Conservation (phyloP, 176 grass and related monocot genomes). For the Metroxylon sagu region DNA sequence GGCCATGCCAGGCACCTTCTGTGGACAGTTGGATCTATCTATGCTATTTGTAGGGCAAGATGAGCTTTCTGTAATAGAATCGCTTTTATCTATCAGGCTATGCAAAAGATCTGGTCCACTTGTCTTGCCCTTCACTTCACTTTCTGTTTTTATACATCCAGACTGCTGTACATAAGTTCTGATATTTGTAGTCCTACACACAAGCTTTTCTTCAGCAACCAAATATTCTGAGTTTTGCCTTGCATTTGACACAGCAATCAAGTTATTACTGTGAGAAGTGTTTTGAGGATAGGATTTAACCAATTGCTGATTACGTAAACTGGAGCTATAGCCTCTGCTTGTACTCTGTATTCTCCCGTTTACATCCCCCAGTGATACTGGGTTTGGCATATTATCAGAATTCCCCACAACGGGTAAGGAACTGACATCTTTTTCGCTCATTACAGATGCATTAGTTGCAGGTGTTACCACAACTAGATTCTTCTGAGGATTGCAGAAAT, state of each 20-base stretch:
- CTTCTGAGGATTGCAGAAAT: conserved; percentile 32
- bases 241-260: background rate
- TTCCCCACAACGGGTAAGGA: background rate
- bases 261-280: background rate
- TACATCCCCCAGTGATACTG: background rate
- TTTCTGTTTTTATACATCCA: background rate
- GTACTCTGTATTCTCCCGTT: background rate
- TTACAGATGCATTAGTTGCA: conserved; percentile 32
- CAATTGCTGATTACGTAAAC: background rate
- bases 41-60: conserved; percentile 1
- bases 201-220: conserved; percentile 7
- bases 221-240: background rate
- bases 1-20: conserved; percentile 69
- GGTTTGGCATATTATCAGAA: background rate
- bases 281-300: background rate
- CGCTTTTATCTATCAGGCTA: conserved; percentile 1
- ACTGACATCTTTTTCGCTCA: conserved; percentile 32
- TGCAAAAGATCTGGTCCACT: background rate
- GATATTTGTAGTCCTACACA: background rate
- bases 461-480: conserved; percentile 30
- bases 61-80: conserved; percentile 7
- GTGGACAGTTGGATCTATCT: conserved; percentile 20
- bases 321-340: background rate
- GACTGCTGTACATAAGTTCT: background rate
- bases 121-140: conserved; percentile 4